Evolutionary conservation across 371 early-diverging fungal species (phyloP).

Genomic region (Mucor ambiguus): DNA sequence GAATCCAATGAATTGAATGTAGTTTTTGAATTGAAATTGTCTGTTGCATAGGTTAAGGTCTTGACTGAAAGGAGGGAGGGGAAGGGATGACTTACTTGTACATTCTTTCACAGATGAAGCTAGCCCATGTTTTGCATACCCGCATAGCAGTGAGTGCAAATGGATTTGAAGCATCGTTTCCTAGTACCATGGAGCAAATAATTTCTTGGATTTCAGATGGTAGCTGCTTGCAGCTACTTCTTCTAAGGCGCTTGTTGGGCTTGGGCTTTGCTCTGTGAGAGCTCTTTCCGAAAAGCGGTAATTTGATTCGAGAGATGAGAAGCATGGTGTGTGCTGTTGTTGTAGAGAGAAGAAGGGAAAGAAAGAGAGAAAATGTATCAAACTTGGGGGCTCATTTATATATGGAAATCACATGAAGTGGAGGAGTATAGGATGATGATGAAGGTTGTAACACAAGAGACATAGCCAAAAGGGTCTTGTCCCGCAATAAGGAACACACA

Average conservation of each 20-base stretch:
- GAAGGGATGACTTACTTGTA: conserved; percentile 12
- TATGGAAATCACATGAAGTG: conserved; percentile 1
- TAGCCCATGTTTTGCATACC: conserved; percentile 23
- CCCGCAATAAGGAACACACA: not conserved
- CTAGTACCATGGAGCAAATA: conserved; percentile 17
- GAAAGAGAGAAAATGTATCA: not conserved
- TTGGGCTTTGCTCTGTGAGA: conserved; percentile 1
- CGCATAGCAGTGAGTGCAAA: conserved; percentile 19
- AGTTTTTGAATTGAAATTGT: conserved; percentile 16
- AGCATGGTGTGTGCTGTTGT: conserved; percentile 1
- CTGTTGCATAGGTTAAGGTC: conserved; percentile 1
- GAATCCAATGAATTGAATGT: conserved; percentile 26
- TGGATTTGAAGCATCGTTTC: conserved; percentile 12
- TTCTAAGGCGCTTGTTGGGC: conserved; percentile 2
- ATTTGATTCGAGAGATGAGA: conserved; percentile 12
- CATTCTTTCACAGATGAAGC: conserved; percentile 16
- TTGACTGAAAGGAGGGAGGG: too few species aligned
- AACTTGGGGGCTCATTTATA: not conserved
- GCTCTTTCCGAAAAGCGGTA: conserved; percentile 17
- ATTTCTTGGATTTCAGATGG: conserved; percentile 27
- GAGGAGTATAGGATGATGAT: not conserved
- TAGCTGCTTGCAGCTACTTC: conserved; percentile 6
- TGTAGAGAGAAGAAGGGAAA: not conserved
- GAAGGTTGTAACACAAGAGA: not conserved
- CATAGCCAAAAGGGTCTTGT: not conserved